phyloP scores from a whole-genome alignment of 805 yeast genomes.

The Cyberlindnera misumaiensis region DNA sequence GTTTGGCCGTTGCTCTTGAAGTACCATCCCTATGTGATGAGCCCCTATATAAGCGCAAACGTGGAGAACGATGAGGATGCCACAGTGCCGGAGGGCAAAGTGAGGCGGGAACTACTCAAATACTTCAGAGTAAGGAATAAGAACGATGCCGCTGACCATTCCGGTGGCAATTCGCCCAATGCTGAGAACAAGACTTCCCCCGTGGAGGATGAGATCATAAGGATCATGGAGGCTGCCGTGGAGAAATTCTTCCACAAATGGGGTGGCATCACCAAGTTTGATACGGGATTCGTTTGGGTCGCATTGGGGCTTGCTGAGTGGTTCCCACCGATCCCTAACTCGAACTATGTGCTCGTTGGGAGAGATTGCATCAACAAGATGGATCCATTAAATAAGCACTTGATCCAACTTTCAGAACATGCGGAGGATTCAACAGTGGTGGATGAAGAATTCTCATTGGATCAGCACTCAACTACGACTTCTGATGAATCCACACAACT shows the following conservation, averaged over 20 bases:
- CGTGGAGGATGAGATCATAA: slow-evolving; percentile 47
- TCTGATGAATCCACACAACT: slow-evolving; percentile 3
- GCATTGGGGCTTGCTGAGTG: slow-evolving; percentile 86
- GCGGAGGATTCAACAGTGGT: slow-evolving; percentile 14
- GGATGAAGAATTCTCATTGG: background rate
- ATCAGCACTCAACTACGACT: slow-evolving; percentile 17
- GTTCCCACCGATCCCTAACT: slow-evolving; percentile 48
- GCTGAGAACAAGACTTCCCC: slow-evolving; percentile 13
- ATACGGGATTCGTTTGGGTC: slow-evolving; percentile 79
- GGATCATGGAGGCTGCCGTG: slow-evolving; percentile 53
- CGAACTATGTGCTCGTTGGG: slow-evolving; percentile 21
- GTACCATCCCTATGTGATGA: slow-evolving; percentile 77
- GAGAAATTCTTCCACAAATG: slow-evolving; percentile 63
- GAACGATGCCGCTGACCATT: slow-evolving; percentile 5
- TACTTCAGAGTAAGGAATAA: slow-evolving; percentile 41
- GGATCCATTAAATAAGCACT: slow-evolving; percentile 15
- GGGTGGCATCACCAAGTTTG: slow-evolving; percentile 73
- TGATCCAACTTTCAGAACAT: slow-evolving; percentile 17
- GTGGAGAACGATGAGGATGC: slow-evolving; percentile 30
- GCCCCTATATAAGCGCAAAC: slow-evolving; percentile 58
- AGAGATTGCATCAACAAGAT: slow-evolving; percentile 16
- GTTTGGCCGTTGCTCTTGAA: slow-evolving; percentile 83
- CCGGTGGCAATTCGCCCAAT: slow-evolving; percentile 7
- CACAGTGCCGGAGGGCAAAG: slow-evolving; percentile 25
- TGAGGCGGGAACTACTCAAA: slow-evolving; percentile 52